Conservation (phyloP, 2,329 filamentous ascomycete species). For the Sclerotinia minor region DNA sequence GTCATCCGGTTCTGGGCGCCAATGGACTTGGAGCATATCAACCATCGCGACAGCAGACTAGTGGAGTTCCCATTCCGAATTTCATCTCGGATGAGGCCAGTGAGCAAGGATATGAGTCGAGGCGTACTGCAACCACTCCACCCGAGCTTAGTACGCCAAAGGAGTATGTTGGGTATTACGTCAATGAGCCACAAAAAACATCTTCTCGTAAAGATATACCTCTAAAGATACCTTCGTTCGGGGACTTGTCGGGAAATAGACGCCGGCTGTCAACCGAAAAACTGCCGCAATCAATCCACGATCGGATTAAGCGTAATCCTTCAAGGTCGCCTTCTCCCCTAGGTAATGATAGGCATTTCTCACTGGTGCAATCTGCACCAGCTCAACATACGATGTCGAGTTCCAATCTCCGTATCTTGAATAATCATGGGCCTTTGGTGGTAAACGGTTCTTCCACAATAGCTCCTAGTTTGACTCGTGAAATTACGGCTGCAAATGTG, state of each 20-base stretch:
- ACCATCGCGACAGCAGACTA: constrained; percentile 41
- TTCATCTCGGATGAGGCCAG: constrained; percentile 55
- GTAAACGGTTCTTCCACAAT: constrained; percentile 37
- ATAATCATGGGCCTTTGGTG: constrained; percentile 37
- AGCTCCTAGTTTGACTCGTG: background rate
- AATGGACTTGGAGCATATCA: constrained; percentile 41
- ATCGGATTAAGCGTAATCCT: constrained; percentile 37
- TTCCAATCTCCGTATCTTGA: constrained; percentile 36
- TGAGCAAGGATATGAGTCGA: constrained; percentile 32
- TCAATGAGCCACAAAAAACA: constrained; percentile 35
- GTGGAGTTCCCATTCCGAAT: constrained; percentile 54
- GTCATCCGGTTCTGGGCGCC: constrained; percentile 40
- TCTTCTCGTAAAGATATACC: constrained; percentile 33
- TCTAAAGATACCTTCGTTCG: constrained; percentile 40
- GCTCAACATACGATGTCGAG: constrained; percentile 36
- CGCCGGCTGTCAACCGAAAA: constrained; percentile 41
- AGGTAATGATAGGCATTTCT: constrained; percentile 40
- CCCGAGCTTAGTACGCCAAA: constrained; percentile 38
- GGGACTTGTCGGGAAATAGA: constrained; percentile 37
- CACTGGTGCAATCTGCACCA: constrained; percentile 35
- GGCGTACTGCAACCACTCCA: constrained; percentile 31
- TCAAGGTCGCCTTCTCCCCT: constrained; percentile 43
- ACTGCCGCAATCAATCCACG: constrained; percentile 41
- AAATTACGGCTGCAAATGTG: constrained; percentile 33
- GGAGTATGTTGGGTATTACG: constrained; percentile 42